Conservation (phyloP, 805 yeast species). For the Candida germanica region DNA sequence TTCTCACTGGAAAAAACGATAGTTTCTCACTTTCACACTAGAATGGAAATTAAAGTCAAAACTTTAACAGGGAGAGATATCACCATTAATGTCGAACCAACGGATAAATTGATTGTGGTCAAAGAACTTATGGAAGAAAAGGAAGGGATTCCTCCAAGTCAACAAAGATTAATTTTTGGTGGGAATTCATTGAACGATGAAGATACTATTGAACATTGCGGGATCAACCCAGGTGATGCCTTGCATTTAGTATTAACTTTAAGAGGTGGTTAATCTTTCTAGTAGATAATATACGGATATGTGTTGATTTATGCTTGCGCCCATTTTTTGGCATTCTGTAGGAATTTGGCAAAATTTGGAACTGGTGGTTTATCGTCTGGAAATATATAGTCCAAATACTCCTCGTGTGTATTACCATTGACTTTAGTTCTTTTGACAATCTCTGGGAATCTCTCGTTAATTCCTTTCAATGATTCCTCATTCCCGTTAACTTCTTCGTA, state of each 20-base stretch:
- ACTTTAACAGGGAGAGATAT: conserved; percentile 83
- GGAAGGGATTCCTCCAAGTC: conserved; percentile 96
- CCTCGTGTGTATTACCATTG: conserved; percentile 49
- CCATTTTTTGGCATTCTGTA: conserved; percentile 44
- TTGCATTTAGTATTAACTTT: conserved; percentile 88
- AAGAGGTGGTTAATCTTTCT: conserved; percentile 84
- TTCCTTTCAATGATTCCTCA: conserved; percentile 27
- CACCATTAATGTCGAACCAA: conserved; percentile 68
- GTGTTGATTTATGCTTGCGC: conserved; percentile 1
- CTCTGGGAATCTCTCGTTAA: conserved; percentile 52
- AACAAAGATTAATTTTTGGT: conserved; percentile 84
- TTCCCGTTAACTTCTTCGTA: conserved; percentile 68
- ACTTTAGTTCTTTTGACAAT: conserved; percentile 44
- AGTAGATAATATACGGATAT: too few species aligned
- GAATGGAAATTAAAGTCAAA: conserved; percentile 69
- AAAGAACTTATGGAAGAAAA: conserved; percentile 93
- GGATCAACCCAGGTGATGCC: conserved; percentile 82
- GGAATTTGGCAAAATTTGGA: conserved; percentile 32
- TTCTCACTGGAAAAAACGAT: neutral
- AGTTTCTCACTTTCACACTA: conserved; percentile 2
- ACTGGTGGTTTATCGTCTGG: conserved; percentile 52
- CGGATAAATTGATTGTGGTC: conserved; percentile 65
- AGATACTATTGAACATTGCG: conserved; percentile 64
- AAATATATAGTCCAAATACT: conserved; percentile 58
- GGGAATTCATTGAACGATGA: conserved; percentile 94